Base-by-base conservation (phyloP, 2,329 filamentous ascomycete species). In the Bipolaris cookei region DNA sequence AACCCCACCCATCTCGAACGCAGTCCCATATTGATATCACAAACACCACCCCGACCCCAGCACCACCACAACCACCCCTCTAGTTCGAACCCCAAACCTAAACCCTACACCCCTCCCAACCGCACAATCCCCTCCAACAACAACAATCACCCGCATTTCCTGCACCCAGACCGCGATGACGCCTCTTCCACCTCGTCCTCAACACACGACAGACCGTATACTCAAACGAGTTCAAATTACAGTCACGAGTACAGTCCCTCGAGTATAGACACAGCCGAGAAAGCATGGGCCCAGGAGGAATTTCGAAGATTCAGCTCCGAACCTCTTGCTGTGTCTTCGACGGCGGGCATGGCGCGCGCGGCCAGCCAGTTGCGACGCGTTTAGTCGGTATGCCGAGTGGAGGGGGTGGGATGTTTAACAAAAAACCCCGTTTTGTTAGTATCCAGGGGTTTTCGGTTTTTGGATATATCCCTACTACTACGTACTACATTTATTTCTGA, bases 251-350 rank as follows among this genome's bases (percentile, higher is more conserved):
- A 57, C 30, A 51, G 48, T 16, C 56, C 51, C 0, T 57, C 61
- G 4, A 65, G 61, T 25, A 53, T 56, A 6, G 58, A 67, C 18
- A 62, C 56, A 14, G 45, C 55, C 18, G 58, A 65, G 32, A 37
- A 42, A 3, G 57, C 47, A 10, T 42, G 45, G 3, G 65, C 65
- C 23, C 61, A 67, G 20, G 57, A 61, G 6, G 67, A 68, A 44
- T 67, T 65, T 44, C 35, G 54, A 7, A 47, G 62, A 23, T 67
- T 70, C 18, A 68, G 64, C 44, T 69, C 56, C 38, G 66, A 70
- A 46, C 47, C 63, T 11, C 21, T 30, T 30, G 28, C 28, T 30
- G 10, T 30, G 28, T 30, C 28, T 30, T 30, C 28, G 28, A 30
- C 28, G 28, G 28, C 28, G 28, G 28, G 28, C 28, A 30, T 30